Evolutionary conservation across 768 basidiomycete genomes (phyloP), one percentile per base, ranked within the genome.

Genomic region (Trametes maxima): DNA sequence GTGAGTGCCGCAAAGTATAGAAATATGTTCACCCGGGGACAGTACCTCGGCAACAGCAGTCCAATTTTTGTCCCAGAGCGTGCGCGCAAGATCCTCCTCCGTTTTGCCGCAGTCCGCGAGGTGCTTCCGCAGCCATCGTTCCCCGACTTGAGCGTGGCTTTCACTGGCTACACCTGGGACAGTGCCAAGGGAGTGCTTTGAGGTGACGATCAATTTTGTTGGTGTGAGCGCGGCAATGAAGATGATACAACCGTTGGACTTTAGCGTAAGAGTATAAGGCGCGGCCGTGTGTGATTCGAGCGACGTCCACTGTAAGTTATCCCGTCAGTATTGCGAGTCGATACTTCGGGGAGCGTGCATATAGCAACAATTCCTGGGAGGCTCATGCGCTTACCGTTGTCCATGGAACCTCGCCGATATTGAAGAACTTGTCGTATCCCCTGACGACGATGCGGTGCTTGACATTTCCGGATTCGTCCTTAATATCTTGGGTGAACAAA

Each of bases 341-440:
- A 5, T 33, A 33, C 28, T 33, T 33, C 28, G 28, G 28, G n/a
- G 28, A 33, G 28, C 28, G 28, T 33, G 28, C 28, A 33, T 33
- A 33, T 33, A 33, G 28, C 28, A 33, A 33, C 28, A 33, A 8
- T 33, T 33, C 28, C 28, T 33, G 28, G 4, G 28, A 33, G 28
- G 28, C 28, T 33, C 28, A 33, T 33, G 28, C 13, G 35, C 91
- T 67, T 70, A 96, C 96, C 58, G 87, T 86, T 0, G 90, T 95
- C 94, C 95, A 98, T 2, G 89, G 92, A 5, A 98, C 94, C 73
- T 99, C 97, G 3, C 88, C 92, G 33, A 97, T 92, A 71, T 97
- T 98, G 80, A 98, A 98, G 75, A 99, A 98, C 78, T 99, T 99
- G 79, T 98, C 97, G 71, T 99, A 98, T 0, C 96, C 97, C 47